These are phyloP conservation scores for Phalaenopsis equestris DNA, from an alignment of 106 monocot species.

Conservation along the genomic window DNA sequence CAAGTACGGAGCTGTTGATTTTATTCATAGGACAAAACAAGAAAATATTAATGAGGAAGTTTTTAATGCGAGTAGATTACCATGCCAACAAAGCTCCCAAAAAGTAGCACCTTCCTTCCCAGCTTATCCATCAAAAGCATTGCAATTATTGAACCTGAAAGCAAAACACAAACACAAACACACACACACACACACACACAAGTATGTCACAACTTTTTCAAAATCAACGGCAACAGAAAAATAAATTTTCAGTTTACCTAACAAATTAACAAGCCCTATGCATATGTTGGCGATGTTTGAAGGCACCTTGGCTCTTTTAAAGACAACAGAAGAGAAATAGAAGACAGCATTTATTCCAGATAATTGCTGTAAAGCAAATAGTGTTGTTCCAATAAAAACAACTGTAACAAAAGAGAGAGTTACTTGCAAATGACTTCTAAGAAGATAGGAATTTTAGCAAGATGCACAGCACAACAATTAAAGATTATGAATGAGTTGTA, in stretches of 20 bases:
- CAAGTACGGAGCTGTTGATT: neutral
- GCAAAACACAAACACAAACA: neutral
- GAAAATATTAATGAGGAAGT: neutral
- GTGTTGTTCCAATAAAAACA: constrained; percentile 92
- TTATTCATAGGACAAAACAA: neutral
- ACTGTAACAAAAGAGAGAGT: constrained; percentile 55
- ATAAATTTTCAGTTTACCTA: constrained; percentile 38
- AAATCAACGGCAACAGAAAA: neutral
- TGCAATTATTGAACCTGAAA: constrained; percentile 70
- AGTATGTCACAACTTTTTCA: constrained; percentile 2
- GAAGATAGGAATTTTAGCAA: neutral
- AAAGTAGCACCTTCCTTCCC: constrained; percentile 68
- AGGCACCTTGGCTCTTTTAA: constrained; percentile 77
- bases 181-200: neutral
- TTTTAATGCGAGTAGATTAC: constrained; percentile 21
- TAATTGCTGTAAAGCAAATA: constrained; percentile 97
- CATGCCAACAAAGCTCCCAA: constrained; percentile 87
- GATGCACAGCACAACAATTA: neutral
- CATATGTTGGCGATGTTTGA: constrained; percentile 72
- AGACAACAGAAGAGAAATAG: constrained; percentile 90
- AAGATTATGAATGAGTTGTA: neutral
- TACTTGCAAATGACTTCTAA: constrained; percentile 30
- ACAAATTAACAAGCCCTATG: constrained; percentile 75
- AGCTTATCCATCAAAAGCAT: constrained; percentile 95
- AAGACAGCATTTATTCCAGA: constrained; percentile 99